Percentiles rank a stretch among this genome's conserved stretches.
These are phyloP conservation scores for Fusarium sp. DNA, from an alignment of 2,329 filamentous ascomycete genomes.

Conservation along the genomic window DNA sequence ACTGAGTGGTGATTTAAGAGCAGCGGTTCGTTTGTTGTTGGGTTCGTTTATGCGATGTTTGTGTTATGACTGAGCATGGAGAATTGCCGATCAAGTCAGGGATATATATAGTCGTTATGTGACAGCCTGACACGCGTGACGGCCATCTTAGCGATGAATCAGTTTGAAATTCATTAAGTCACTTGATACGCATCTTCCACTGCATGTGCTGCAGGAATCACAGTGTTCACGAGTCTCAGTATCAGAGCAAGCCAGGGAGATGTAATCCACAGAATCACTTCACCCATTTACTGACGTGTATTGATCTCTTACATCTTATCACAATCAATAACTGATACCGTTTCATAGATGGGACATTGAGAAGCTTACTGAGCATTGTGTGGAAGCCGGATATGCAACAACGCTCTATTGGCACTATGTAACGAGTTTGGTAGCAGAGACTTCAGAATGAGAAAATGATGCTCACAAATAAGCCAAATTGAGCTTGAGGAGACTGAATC, in stretches of 20 bases:
- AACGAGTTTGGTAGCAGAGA: no score
- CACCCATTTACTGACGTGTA: no score
- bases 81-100: not conserved
- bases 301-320: no score
- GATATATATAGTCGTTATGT: not conserved
- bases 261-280: no score
- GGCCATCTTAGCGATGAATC: not conserved
- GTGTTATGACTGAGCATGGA: not conserved
- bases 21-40: rapidly evolving
- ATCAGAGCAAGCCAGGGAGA: not conserved
- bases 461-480: no score
- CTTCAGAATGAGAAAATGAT: no score
- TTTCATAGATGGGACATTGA: no score
- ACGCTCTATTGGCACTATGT: no score
- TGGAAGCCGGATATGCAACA: no score
- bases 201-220: rapidly evolving
- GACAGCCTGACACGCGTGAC: rapidly evolving
- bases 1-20: not conserved
- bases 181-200: rapidly evolving
- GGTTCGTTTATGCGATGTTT: not conserved
- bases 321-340: no score
- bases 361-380: no score
- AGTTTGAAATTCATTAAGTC: rapidly evolving
- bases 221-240: not conserved
- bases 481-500: no score